phyloP scores from a whole-genome alignment of 2,329 filamentous ascomycete species.

The Aspergillus bombycis region DNA sequence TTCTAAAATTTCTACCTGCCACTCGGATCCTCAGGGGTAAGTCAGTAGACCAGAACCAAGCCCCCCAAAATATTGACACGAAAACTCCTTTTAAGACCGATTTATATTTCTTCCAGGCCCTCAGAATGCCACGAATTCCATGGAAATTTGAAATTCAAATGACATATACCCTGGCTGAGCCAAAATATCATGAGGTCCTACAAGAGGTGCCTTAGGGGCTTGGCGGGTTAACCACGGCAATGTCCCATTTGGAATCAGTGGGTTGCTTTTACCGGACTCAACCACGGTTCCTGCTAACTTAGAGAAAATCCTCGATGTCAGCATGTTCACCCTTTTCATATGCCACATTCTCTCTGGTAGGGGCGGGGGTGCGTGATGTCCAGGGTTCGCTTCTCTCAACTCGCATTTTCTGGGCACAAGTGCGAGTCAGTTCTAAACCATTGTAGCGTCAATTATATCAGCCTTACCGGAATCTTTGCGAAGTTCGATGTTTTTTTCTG shows the following conservation, averaged over 20 bases:
- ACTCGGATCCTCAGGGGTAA: no score
- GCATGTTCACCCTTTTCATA: constrained; percentile 29
- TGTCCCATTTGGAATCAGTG: neutral
- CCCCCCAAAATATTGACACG: no score
- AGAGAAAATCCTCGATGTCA: constrained; percentile 25
- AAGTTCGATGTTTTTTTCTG: constrained; percentile 23
- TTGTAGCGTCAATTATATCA: neutral
- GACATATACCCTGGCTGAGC: no score
- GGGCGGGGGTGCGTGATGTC: constrained; percentile 23
- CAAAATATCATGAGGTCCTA: neutral
- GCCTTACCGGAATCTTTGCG: constrained; percentile 25
- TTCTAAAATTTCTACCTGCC: no score
- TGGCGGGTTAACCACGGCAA: neutral
- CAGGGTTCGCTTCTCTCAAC: constrained; percentile 24
- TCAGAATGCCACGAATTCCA: no score
- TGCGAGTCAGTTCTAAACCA: constrained; percentile 12
- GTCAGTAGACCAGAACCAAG: no score
- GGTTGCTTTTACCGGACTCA: neutral
- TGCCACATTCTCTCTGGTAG: constrained; percentile 14
- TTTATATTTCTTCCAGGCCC: no score
- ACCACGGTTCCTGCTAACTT: neutral
- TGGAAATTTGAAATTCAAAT: no score
- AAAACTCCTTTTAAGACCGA: no score
- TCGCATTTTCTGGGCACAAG: constrained; percentile 21
- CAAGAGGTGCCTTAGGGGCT: neutral